A percentile compares a stretch with the other conserved stretches of the same genome.
Conservation (phyloP, 208 protist genomes). For the Crithidia thermophila region DNA sequence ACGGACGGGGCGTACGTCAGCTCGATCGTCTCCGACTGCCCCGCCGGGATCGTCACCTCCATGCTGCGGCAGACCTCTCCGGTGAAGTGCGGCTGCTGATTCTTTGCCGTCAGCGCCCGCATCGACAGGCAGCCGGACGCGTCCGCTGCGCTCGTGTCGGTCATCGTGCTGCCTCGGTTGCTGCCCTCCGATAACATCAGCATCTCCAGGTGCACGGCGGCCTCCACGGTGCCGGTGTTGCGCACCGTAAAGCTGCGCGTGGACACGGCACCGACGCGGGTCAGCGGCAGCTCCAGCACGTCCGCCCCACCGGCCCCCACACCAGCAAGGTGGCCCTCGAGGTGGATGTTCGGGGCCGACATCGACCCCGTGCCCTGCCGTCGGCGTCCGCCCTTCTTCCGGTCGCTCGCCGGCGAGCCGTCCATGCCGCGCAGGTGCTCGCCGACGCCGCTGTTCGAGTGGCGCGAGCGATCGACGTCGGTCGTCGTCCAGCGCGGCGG, state of each 20-base stretch:
- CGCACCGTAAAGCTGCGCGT: slow-evolving; percentile 65
- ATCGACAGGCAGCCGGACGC: slow-evolving; percentile 43
- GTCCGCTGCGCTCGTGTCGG: background rate
- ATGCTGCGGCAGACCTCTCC: background rate
- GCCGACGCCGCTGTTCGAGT: background rate
- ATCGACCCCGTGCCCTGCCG: slow-evolving; percentile 6
- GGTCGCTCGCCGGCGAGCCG: background rate
- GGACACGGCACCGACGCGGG: slow-evolving; percentile 66
- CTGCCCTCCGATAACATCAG: slow-evolving; percentile 3
- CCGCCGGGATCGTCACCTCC: slow-evolving; percentile 68
- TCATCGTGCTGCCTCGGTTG: background rate
- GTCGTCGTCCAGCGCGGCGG: slow-evolving; percentile 44
- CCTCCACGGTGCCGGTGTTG: slow-evolving; percentile 89
- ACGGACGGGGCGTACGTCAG: slow-evolving; percentile 62
- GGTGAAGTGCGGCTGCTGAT: slow-evolving; percentile 40
- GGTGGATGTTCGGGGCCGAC: background rate
- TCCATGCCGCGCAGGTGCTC: slow-evolving; percentile 17
- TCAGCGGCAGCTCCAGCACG: slow-evolving; percentile 80
- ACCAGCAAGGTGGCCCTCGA: background rate
- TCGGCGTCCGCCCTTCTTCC: slow-evolving; percentile 6
- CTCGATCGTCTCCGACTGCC: slow-evolving; percentile 54
- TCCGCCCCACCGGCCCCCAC: slow-evolving; percentile 23
- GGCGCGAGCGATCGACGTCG: background rate
- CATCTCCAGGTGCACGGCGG: slow-evolving; percentile 78
- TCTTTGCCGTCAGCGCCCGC: slow-evolving; percentile 16